Evolutionary conservation across 139 green algal species (phyloP), one percentile per base, ranked within the genome.

Genomic region (Eudorina sp.): DNA sequence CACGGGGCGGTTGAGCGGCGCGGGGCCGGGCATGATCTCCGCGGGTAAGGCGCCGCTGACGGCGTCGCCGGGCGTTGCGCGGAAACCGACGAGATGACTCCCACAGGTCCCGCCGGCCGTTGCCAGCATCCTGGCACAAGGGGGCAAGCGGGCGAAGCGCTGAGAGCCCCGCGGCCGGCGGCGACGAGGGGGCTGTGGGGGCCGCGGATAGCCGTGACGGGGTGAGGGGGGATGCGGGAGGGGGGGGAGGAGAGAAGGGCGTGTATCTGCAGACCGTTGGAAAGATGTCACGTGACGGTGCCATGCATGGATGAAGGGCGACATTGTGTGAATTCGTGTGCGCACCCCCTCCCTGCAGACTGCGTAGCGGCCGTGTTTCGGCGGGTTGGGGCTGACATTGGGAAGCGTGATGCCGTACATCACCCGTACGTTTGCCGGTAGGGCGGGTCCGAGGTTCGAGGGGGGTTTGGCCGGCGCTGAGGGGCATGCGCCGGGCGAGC

Each of bases 61-160:
- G 40, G 46, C 38, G 5, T 64, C 40, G 23, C 6, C 55, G 29
- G 31, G 34, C 9, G 78, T 85, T 21, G 38, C 27, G 38, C 55
- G 78, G 11, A 85, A 85, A 53, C 78, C 78, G 1, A 74, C 38
- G 4, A 55, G 78, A 43, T 85, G 78, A 74, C 55, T 74, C 36
- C 77, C 77, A 53, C 13, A 6, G 23, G 77, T 84, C 77, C 77
- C 77, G 51, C 51, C 36, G 19, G 31, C 36, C 36, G 36, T 40
- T 34, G 53, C 53, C 31, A 69, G 48, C 13, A 69, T 36, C n/a
- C 51, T 53, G 34, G 53, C 38, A 9, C n/a, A 8, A 2, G 77
- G 36, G 77, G 40, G 53, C 77, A 25, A 5, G 16, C n/a, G 46
- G 27, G 41, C 25, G 43, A 16, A 13, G 41, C 40, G 72, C 45